These are phyloP conservation scores for Penicillium maclennaniae DNA, from an alignment of 495 filamentous ascomycete genomes.

Conservation along the genomic window DNA sequence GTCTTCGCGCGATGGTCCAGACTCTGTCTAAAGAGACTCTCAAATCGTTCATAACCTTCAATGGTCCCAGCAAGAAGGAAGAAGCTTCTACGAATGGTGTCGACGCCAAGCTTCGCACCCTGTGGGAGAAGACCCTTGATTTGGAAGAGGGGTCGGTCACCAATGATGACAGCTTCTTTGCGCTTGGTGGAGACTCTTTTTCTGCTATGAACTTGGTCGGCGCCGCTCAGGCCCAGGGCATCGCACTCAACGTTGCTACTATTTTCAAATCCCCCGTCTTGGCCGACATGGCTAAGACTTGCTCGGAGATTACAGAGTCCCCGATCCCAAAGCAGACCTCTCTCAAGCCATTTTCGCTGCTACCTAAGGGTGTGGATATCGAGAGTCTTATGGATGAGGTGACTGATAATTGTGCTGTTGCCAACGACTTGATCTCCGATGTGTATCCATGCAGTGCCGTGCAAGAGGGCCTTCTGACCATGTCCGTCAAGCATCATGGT, in stretches of 20 bases:
- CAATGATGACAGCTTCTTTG: constrained; percentile 49
- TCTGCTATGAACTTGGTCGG: constrained; percentile 54
- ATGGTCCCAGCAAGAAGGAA: constrained; percentile 18
- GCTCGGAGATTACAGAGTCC: constrained; percentile 6
- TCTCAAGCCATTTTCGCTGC: constrained; percentile 44
- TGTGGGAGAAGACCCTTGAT: constrained; percentile 38
- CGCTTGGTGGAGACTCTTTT: constrained; percentile 53
- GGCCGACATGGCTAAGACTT: constrained; percentile 44
- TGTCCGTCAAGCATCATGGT: constrained; percentile 52
- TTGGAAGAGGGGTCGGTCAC: constrained; percentile 38
- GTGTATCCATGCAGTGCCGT: constrained; percentile 67
- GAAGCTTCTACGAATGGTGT: constrained; percentile 24
- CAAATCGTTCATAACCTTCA: constrained; percentile 38
- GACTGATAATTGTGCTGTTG: constrained; percentile 39
- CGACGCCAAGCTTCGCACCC: constrained; percentile 28
- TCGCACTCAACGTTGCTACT: constrained; percentile 45
- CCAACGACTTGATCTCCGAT: constrained; percentile 43
- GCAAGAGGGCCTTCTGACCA: constrained; percentile 65
- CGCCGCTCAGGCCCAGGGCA: constrained; percentile 38
- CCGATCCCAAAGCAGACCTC: constrained; percentile 6
- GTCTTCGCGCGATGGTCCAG: constrained; percentile 42
- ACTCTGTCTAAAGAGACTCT: constrained; percentile 37
- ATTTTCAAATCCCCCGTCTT: constrained; percentile 49
- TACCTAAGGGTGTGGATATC: constrained; percentile 25
- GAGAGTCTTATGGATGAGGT: constrained; percentile 43